These are phyloP conservation scores for Blastobotrys muscicola DNA, from an alignment of 805 yeast species.

Conservation along the genomic window DNA sequence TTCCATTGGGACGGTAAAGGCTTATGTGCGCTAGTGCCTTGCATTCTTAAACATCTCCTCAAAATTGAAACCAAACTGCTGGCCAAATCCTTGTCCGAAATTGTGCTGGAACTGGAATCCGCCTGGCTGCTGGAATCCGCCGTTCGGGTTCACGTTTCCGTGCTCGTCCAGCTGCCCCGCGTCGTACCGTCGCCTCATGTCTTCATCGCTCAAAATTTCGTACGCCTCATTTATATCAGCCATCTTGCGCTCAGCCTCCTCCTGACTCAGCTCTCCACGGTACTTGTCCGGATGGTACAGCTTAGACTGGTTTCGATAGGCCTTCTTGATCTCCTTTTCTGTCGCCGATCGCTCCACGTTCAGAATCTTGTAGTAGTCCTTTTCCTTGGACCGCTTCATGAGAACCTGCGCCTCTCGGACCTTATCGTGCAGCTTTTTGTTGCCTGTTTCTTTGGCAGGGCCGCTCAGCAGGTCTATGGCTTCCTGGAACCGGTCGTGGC, in stretches of 20 bases:
- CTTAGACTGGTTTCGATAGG: constrained; percentile 68
- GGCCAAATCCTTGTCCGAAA: not conserved
- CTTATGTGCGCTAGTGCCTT: no score
- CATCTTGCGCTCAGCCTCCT: constrained; percentile 73
- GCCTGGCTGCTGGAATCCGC: constrained; percentile 2
- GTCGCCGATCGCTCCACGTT: constrained; percentile 61
- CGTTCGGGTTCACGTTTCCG: constrained; percentile 18
- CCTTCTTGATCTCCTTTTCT: constrained; percentile 64
- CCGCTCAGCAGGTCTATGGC: constrained; percentile 13
- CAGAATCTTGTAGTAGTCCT: constrained; percentile 73
- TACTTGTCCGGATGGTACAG: constrained; percentile 91
- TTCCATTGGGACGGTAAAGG: no score
- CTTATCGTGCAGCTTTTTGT: constrained; percentile 12
- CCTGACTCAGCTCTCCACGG: constrained; percentile 54
- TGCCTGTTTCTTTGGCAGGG: constrained; percentile 12
- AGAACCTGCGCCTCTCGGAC: constrained; percentile 16
- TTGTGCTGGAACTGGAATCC: constrained; percentile 4
- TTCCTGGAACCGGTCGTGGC: constrained; percentile 15
- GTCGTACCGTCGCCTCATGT: constrained; percentile 58
- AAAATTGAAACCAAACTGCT: not conserved
- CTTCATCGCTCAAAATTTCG: constrained; percentile 66
- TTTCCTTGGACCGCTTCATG: constrained; percentile 30
- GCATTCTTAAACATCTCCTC: no score
- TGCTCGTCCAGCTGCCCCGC: constrained; percentile 30
- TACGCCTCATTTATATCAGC: constrained; percentile 90